Evolutionary conservation across 202 grass and related monocot species (phyloP).

Genomic region (Panicum virgatum): DNA sequence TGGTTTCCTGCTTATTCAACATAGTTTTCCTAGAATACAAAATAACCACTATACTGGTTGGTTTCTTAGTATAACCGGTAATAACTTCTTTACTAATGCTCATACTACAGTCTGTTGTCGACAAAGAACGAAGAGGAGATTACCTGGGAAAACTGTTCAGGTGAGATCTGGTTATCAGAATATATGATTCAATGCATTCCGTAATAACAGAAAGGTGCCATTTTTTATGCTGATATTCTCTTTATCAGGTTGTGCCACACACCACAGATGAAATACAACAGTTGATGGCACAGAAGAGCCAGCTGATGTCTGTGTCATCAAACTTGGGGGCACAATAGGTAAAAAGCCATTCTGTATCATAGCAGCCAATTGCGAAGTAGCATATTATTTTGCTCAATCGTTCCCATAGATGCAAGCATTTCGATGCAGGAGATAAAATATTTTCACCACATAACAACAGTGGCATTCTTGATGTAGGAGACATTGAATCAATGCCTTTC

Average conservation of each 20-base stretch:
- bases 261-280: conserved; percentile 96
- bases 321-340: conserved; percentile 98
- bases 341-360: conserved; percentile 31
- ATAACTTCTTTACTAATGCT: conserved; percentile 11
- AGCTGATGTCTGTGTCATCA: conserved; percentile 96
- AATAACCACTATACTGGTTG: background rate
- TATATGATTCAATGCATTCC: conserved; percentile 10
- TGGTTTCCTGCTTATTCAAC: background rate
- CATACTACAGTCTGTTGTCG: conserved; percentile 62
- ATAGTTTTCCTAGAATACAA: background rate
- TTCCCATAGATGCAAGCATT: conserved; percentile 54
- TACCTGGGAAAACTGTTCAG: conserved; percentile 98
- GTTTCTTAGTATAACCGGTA: background rate
- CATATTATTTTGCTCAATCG: conserved; percentile 20
- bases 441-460: conserved; percentile 60
- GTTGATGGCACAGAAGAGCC: conserved; percentile 81
- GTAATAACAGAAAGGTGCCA: background rate
- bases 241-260: conserved; percentile 84
- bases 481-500: conserved; percentile 99
- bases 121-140: conserved; percentile 91
- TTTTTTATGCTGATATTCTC: conserved; percentile 15
- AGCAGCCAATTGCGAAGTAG: background rate
- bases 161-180: conserved; percentile 32
- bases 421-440: conserved; percentile 40
- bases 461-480: conserved; percentile 84